These are phyloP conservation scores for Dalbergia cochinchinensis DNA, from an alignment of 306 rosid species.

Conservation along the genomic window DNA sequence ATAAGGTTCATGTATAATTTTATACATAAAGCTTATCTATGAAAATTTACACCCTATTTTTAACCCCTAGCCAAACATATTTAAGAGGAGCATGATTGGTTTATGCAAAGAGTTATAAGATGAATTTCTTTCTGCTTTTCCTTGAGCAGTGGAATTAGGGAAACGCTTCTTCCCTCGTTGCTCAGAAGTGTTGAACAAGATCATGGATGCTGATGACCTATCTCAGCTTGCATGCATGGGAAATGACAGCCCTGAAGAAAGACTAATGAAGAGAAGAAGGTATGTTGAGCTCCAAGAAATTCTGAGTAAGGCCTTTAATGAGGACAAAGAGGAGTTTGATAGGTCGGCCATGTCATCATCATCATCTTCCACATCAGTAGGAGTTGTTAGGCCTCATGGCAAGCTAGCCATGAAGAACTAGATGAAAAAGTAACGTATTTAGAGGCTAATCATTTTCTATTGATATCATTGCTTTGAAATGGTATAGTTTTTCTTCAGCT, in stretches of 20 bases:
- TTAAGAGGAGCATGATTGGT: slow-evolving; percentile 10
- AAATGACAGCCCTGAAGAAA: slow-evolving; percentile 61
- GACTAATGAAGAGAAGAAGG: slow-evolving; percentile 55
- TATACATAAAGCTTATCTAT: no score
- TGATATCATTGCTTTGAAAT: not conserved
- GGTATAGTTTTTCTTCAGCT: not conserved
- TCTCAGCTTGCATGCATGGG: slow-evolving; percentile 61
- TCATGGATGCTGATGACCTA: slow-evolving; percentile 76
- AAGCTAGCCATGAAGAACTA: slow-evolving; percentile 39
- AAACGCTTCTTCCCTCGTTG: slow-evolving; percentile 85
- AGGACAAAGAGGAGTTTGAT: slow-evolving; percentile 66
- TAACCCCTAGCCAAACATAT: no score
- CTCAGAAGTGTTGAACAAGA: slow-evolving; percentile 69
- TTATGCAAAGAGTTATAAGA: not conserved
- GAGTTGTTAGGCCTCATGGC: slow-evolving; percentile 45
- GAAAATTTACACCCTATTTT: no score
- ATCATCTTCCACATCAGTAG: slow-evolving; percentile 65
- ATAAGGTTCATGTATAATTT: no score
- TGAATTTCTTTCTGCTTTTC: slow-evolving; percentile 20
- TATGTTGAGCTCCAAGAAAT: slow-evolving; percentile 69
- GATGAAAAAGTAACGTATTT: slow-evolving; percentile 19
- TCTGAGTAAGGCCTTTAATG: slow-evolving; percentile 63
- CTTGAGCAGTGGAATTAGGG: slow-evolving; percentile 68
- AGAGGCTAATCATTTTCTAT: not conserved
- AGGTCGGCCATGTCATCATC: slow-evolving; percentile 66